Base-by-base conservation (phyloP, 345 rosid genomes). In the Camelina laxa region DNA sequence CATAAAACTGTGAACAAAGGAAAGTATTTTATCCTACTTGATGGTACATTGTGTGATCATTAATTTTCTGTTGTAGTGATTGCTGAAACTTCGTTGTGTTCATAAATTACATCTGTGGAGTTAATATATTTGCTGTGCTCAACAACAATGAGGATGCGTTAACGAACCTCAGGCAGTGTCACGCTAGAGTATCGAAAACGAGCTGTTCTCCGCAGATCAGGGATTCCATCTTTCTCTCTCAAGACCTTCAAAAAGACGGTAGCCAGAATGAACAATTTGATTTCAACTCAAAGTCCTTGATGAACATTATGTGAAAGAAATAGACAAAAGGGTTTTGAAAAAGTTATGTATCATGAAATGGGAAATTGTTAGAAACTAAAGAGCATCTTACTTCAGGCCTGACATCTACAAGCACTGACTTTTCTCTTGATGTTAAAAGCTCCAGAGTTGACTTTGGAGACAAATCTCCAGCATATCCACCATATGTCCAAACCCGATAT, bases 381-480 rank as follows among this genome's bases (percentile, higher is more conserved):
- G 68, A 69, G 74, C 70, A 60, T 82, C 99, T 90, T 87, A 89
- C 99, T 88, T 95, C 97, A 42, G 97, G 90, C 87, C 97, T 85
- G 84, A 95, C 83, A 84, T 95, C 99, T 48, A 95, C 82, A 57
- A 95, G 91, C 27, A 88, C 80, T 21, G 87, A 85, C 74, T 88
- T 87, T 76, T 89, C 89, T 85, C 74, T 78, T 60, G 91, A 90
- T 50, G 57, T 78, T 75, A 95, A 80, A 66, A 95, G 88, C 82
- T 90, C 89, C 62, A 92, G 75, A 33, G 96, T 87, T 73, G 69
- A 74, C 33, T 81, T 75, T 76, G 97, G 92, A 78, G 99, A 88
- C 76, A 95, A 81, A 82, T 92, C 92, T 73, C 99, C 97, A 64
- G 96, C 86, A 71, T 95, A 95, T 42, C 97, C 99, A 58, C 92